Base-by-base conservation (phyloP, 83 land plant genomes). In the Larix sibirica region DNA sequence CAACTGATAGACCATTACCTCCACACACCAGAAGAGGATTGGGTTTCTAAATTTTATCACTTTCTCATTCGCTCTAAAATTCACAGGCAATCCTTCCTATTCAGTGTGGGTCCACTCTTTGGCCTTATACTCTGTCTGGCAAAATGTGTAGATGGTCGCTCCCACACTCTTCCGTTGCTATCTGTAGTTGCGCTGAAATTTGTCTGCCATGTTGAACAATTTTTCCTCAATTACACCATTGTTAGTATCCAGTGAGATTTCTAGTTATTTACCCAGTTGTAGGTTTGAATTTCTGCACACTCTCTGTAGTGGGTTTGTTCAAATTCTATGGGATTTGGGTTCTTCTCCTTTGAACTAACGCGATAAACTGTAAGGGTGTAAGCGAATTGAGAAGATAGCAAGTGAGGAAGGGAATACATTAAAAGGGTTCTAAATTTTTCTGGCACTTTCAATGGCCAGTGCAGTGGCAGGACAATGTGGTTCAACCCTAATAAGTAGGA, bases 391-490 rank as follows among this genome's bases (percentile, higher is more conserved):
- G 0, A 12, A 33, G 36, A 33, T 33, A 33, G 36, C 36, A 38
- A 73, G 26, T 4, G n/a, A n/a, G 24, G 24, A 42, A 73, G 23
- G 26, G 77, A 9, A 73, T 7, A 33, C 17, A n/a, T 36, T 17
- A 31, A 68, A 71, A 40, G 26, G 26, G 76, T 38, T 40, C 40
- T n/a, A 40, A 9, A 71, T 71, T 71, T 40, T 71, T 71, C 24
- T 73, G 56, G 5, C 21, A 42, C 44, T 33, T 6, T 44, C 24
- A 73, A 73, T 73, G 77, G 77, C 77, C 77, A 73, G 77, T 42
- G 77, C 77, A 42, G 77, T 73, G 5, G 42, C 76, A 40, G 50
- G 9, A 20, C 77, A 73, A 73, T 73, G 26, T 73, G 23, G 56
- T 10, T 38, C 77, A 20, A 14, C 16, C 56, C 44, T 21, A 21